Evolutionary conservation across 768 basidiomycete species (phyloP).

Genomic region (Lentinula detonsa): DNA sequence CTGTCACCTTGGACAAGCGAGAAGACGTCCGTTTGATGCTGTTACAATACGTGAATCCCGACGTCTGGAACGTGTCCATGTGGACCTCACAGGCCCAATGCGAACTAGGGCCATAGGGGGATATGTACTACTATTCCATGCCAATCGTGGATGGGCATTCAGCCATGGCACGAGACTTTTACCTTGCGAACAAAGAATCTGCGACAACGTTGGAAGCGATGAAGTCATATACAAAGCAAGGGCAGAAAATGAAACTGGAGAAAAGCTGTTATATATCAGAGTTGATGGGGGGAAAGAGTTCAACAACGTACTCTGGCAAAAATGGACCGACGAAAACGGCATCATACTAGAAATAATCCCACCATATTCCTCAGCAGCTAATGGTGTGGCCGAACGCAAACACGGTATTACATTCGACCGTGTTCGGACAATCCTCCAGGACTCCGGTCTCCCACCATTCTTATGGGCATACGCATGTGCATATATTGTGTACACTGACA

Average conservation of each 20-base stretch:
- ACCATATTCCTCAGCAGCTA: too few relatives aligned
- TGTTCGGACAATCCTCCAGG: too few relatives aligned
- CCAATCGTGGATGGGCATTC: too few relatives aligned
- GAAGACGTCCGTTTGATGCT: background rate
- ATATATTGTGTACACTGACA: slow-evolving; percentile 1
- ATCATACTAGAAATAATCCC: background rate
- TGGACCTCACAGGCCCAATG: background rate
- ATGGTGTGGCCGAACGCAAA: too few relatives aligned
- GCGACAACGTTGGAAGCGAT: too few relatives aligned
- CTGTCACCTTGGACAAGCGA: background rate
- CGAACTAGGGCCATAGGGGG: background rate
- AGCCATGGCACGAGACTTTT: too few relatives aligned
- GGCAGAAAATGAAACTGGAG: background rate
- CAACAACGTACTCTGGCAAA: background rate
- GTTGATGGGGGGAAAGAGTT: background rate
- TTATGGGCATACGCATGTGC: background rate
- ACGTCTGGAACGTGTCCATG: background rate
- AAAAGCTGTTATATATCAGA: background rate
- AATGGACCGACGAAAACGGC: background rate
- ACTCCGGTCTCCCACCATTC: background rate
- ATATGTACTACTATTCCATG: background rate
- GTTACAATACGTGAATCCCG: background rate
- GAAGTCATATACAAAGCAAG: background rate
- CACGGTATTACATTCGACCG: too few relatives aligned
- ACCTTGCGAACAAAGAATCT: too few relatives aligned